Evolutionary conservation across 1,284 basidiomycete genomes (phyloP), one percentile per base, ranked within the genome.

Genomic region (Agaricales sp.): DNA sequence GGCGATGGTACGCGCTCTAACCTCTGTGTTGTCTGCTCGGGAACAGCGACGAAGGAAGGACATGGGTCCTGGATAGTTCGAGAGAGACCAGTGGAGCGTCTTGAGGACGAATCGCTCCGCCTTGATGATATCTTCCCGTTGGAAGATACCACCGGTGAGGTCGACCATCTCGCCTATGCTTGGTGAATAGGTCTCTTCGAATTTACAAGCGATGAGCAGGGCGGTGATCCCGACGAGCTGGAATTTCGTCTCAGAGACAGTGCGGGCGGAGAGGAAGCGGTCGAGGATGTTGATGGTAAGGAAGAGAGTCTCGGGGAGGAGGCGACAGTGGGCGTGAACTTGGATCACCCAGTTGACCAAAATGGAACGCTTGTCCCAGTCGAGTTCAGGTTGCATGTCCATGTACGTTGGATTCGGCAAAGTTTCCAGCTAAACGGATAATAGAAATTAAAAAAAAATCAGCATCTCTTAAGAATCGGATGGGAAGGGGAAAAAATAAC

Each of bases 281-380:
- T 97, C 94, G 61, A 96, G 83, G 59, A 97, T 82, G 73, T 97
- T 96, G 60, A 88, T 76, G 56, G 86, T 87, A 46, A 96, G 78
- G 71, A 92, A 95, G 47, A 96, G 80, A 0, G 93, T 96, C 69
- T 97, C 93, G 25, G 92, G 89, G 2, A 95, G 74, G 24, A 97
- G 75, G 53, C 83, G 82, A 76, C 94, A 95, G 59, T 89, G 88
- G 55, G 79, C 73, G 63, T 96, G 93, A 16, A 94, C 82, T 67
- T 94, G 90, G 55, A 96, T 82, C 52, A 97, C 75, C 94, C 93
- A 96, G 71, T 96, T 92, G 56, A 89, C 82, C 26, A 96, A 77
- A 53, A 94, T 86, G 16, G 81, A 82, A 14, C 92, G 87, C 83
- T 92, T 92, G 25, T 81, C 81, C 91, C 91, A 93, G n/a, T 83